phyloP scores from a whole-genome alignment of 768 basidiomycete species.

The Rhodotorula babjevae region DNA sequence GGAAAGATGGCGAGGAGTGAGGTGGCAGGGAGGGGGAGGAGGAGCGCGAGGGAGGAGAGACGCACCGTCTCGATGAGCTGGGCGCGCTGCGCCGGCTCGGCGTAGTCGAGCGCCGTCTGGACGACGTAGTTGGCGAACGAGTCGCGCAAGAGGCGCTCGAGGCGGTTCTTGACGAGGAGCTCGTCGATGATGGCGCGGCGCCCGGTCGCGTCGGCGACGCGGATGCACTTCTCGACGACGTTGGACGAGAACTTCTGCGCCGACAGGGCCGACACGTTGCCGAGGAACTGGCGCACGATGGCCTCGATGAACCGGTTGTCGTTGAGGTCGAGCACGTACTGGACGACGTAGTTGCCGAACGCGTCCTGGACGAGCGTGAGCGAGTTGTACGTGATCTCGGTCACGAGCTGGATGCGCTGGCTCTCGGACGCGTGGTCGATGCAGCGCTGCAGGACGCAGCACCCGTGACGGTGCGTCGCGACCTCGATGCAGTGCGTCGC shows the following conservation, averaged over 20 bases:
- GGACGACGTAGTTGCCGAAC: slow-evolving; percentile 83
- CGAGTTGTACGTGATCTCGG: slow-evolving; percentile 97
- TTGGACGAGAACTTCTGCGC: slow-evolving; percentile 99
- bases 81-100: slow-evolving; percentile 81
- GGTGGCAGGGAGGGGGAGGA: too few relatives aligned
- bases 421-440: slow-evolving; percentile 96
- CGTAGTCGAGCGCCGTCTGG: slow-evolving; percentile 94
- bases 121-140: slow-evolving; percentile 52
- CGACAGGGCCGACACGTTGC: slow-evolving; percentile 93
- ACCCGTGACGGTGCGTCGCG: slow-evolving; percentile 94
- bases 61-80: slow-evolving; percentile 70
- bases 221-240: slow-evolving; percentile 65
- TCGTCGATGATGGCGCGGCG: slow-evolving; percentile 93
- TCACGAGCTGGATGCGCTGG: slow-evolving; percentile 91
- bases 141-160: slow-evolving; percentile 92
- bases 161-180: slow-evolving; percentile 81
- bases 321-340: slow-evolving; percentile 97
- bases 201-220: slow-evolving; percentile 91
- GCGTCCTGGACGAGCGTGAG: slow-evolving; percentile 97
- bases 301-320: slow-evolving; percentile 97
- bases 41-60: too few relatives aligned
- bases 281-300: slow-evolving; percentile 93
- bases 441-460: slow-evolving; percentile 95
- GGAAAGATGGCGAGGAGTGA: too few relatives aligned
- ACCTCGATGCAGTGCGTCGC: slow-evolving; percentile 99